phyloP scores from a whole-genome alignment of 1,139 yeast genomes.

The Yamadazyma dendronema region DNA sequence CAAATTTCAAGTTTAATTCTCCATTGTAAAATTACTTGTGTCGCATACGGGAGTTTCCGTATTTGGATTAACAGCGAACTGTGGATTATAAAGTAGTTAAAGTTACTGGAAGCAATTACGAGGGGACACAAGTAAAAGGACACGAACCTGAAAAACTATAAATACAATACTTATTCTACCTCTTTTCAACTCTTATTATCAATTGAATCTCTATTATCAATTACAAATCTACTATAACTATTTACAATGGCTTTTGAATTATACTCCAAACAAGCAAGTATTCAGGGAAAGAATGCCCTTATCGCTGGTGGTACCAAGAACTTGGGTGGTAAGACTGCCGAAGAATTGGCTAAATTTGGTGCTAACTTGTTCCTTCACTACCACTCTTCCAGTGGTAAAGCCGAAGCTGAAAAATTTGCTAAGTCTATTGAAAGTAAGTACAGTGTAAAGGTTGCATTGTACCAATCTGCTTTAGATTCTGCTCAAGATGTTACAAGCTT shows the following conservation, averaged over 20 bases:
- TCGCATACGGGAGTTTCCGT: not conserved
- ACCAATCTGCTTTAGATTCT: slow-evolving; percentile 45
- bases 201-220: slow-evolving; percentile 1
- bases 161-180: no score
- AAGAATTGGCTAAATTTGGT: slow-evolving; percentile 56
- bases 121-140: no score
- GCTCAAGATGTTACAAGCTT: slow-evolving; percentile 43
- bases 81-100: no score
- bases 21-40: not conserved
- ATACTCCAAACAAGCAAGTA: slow-evolving; percentile 16
- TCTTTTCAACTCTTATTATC: no score
- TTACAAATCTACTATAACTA: not conserved
- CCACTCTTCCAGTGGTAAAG: slow-evolving; percentile 43
- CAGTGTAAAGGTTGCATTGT: slow-evolving; percentile 42
- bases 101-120: no score
- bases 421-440: slow-evolving; percentile 27
- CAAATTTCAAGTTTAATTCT: not conserved
- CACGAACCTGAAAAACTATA: no score
- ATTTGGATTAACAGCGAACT: slow-evolving; percentile 1
- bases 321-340: slow-evolving; percentile 59
- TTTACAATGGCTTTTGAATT: slow-evolving; percentile 12
- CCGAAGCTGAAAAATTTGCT: slow-evolving; percentile 37
- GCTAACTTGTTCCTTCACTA: slow-evolving; percentile 55
- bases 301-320: slow-evolving; percentile 69
- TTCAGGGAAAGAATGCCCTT: slow-evolving; percentile 51